Percentiles rank a stretch among this genome's conserved stretches.
Evolutionary conservation across 179 eudicot species (phyloP).

Genomic region (Beta lomatogona): DNA sequence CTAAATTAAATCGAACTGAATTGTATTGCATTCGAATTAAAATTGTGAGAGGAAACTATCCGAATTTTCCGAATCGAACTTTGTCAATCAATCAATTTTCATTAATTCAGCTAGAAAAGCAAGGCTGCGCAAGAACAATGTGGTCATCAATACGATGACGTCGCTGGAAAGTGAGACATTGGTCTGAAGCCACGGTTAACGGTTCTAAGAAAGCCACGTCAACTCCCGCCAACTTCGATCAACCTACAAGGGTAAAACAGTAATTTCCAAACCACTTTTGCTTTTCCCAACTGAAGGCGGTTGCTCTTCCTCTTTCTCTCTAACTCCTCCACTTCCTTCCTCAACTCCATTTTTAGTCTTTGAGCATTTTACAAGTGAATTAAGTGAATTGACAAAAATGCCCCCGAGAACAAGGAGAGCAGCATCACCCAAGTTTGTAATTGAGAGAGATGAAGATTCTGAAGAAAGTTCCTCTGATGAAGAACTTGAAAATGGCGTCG

Average conservation of each 20-base stretch:
- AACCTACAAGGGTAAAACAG: conserved; percentile 11
- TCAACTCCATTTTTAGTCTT: neutral
- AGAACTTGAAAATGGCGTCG: conserved; percentile 37
- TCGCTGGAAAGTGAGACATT: neutral
- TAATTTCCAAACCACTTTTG: neutral
- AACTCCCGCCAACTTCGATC: conserved; percentile 54
- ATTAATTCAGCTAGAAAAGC: too few relatives aligned
- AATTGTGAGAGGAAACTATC: too few relatives aligned
- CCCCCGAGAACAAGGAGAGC: conserved; percentile 53
- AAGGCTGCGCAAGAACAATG: too few relatives aligned
- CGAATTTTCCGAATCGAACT: too few relatives aligned
- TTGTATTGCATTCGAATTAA: too few relatives aligned
- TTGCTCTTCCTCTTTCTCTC: conserved; percentile 10
- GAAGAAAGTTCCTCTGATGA: conserved; percentile 65
- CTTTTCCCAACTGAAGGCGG: conserved; percentile 27
- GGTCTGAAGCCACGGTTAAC: conserved; percentile 13
- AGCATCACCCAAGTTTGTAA: conserved; percentile 56
- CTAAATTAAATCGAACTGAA: too few relatives aligned
- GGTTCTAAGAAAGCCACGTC: conserved; percentile 45
- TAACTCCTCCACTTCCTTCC: neutral
- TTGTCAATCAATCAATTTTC: too few relatives aligned
- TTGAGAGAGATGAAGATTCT: conserved; percentile 61
- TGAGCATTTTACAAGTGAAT: neutral
- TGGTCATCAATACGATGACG: neutral
- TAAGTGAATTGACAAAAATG: conserved; percentile 42